These are phyloP conservation scores for Pichia heedii DNA, from an alignment of 805 yeast genomes.

Conservation along the genomic window DNA sequence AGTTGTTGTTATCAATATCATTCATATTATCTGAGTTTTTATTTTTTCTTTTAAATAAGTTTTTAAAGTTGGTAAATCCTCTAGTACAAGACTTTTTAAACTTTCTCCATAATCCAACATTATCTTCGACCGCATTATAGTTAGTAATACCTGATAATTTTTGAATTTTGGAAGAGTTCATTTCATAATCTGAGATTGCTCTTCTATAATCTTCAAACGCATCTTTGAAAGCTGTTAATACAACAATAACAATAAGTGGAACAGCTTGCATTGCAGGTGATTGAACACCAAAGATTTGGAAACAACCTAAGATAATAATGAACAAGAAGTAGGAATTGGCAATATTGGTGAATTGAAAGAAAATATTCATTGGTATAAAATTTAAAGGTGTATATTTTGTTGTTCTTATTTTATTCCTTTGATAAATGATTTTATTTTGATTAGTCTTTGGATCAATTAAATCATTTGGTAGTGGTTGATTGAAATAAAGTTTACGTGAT, in stretches of 20 bases:
- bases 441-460: conserved; percentile 48
- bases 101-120: conserved; percentile 55
- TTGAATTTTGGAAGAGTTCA: conserved; percentile 59
- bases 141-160: conserved; percentile 45
- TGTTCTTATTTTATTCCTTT: conserved; percentile 52
- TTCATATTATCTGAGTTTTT: background rate
- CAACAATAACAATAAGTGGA: conserved; percentile 72
- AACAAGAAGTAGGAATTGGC: conserved; percentile 53
- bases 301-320: conserved; percentile 48
- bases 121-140: conserved; percentile 45
- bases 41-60: conserved; percentile 11
- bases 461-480: conserved; percentile 51
- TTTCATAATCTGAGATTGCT: conserved; percentile 51
- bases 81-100: conserved; percentile 50
- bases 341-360: conserved; percentile 47
- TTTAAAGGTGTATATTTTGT: conserved; percentile 53
- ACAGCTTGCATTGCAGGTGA: conserved; percentile 70
- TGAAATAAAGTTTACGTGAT: conserved; percentile 44
- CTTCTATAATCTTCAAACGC: conserved; percentile 72
- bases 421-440: conserved; percentile 30
- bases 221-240: conserved; percentile 66
- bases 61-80: conserved; percentile 10
- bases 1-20: conserved; percentile 2
- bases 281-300: conserved; percentile 65
- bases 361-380: conserved; percentile 47